Conservation (phyloP, 352 stramenopile species). For the Thraustotheca clavata region DNA sequence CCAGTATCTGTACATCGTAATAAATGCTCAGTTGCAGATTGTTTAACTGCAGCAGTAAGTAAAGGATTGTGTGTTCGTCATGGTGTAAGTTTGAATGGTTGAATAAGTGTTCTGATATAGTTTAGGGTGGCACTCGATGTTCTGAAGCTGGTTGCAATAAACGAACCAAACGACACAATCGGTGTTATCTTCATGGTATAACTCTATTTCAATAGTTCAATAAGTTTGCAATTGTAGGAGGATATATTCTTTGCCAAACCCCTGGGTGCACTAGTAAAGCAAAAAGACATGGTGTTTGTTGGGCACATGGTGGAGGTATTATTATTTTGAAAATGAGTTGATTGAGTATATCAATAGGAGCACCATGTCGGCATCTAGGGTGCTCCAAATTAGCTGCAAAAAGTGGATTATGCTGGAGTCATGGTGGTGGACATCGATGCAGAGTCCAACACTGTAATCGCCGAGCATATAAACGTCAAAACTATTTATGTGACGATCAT, state of each 20-base stretch:
- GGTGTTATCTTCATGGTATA: conserved; percentile 20
- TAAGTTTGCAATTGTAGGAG: not conserved
- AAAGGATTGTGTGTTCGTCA: conserved; percentile 16
- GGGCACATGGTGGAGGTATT: conserved; percentile 17
- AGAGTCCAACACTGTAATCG: not conserved
- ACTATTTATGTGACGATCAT: conserved; percentile 12
- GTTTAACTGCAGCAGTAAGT: conserved; percentile 13
- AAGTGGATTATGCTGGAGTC: conserved; percentile 13
- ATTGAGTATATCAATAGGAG: not conserved
- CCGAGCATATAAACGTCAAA: conserved; percentile 14
- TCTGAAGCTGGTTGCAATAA: conserved; percentile 9
- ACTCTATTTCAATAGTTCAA: not conserved
- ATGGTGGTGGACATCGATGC: conserved; percentile 17
- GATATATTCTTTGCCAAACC: conserved; percentile 7
- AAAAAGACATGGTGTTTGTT: conserved; percentile 14
- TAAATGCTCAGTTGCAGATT: not conserved
- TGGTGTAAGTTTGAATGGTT: not conserved
- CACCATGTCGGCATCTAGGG: not conserved
- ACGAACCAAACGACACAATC: conserved; percentile 19
- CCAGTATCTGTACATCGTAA: not conserved
- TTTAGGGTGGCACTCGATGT: conserved; percentile 14
- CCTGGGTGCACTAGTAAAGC: conserved; percentile 17
- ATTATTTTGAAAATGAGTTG: not conserved
- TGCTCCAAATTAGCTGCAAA: conserved; percentile 16
- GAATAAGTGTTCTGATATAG: not conserved